Conservation (phyloP, 2,329 filamentous ascomycete genomes). For the Cercospora sesami region DNA sequence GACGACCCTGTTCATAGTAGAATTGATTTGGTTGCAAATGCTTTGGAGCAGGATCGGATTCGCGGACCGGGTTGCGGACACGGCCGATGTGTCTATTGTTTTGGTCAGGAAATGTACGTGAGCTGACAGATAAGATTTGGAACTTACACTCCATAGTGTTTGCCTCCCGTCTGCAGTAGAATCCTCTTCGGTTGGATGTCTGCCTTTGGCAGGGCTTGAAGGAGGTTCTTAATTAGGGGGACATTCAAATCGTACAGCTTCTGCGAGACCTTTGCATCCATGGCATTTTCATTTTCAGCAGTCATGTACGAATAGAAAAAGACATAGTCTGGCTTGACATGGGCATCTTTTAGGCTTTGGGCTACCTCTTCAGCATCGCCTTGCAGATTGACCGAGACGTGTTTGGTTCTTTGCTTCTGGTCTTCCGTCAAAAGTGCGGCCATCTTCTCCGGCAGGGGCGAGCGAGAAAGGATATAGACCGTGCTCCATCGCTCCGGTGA, state of each 20-base stretch:
- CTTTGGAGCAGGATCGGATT: constrained; percentile 47
- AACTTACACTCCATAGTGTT: constrained; percentile 47
- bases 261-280: constrained; percentile 46
- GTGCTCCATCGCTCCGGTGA: constrained; percentile 50
- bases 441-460: constrained; percentile 40
- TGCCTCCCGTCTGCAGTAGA: constrained; percentile 51
- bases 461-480: constrained; percentile 50
- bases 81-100: neutral
- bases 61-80: constrained; percentile 38
- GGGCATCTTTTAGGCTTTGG: constrained; percentile 32
- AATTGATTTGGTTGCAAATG: constrained; percentile 53
- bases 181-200: constrained; percentile 48
- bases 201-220: constrained; percentile 43
- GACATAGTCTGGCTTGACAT: constrained; percentile 44
- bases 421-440: constrained; percentile 12
- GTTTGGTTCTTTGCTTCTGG: constrained; percentile 16
- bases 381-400: constrained; percentile 35
- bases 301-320: constrained; percentile 56
- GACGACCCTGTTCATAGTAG: constrained; percentile 55
- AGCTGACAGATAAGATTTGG: neutral
- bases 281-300: constrained; percentile 19
- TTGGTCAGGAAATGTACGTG: neutral
- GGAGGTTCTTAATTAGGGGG: constrained; percentile 48
- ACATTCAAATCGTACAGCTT: constrained; percentile 38
- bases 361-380: constrained; percentile 37